Evolutionary conservation across 495 filamentous ascomycete genomes (phyloP).

Genomic region (Immersiella caudata): DNA sequence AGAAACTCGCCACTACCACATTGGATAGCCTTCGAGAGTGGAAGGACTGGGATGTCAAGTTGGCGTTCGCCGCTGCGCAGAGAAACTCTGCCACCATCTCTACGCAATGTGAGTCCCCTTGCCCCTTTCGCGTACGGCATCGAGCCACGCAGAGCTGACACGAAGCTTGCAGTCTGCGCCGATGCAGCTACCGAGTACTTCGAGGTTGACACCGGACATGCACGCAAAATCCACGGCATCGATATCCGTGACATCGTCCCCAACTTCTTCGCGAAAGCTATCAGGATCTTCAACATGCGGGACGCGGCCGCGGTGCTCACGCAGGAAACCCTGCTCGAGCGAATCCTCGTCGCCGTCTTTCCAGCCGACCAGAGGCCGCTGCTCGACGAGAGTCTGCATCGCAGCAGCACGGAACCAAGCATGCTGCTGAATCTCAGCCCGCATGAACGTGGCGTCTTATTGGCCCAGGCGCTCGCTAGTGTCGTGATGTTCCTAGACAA

Average conservation of each 20-base stretch:
- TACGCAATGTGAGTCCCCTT: slow-evolving; percentile 27
- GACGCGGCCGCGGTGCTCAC: slow-evolving; percentile 23
- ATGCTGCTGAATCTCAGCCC: slow-evolving; percentile 31
- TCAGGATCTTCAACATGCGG: slow-evolving; percentile 36
- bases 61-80: slow-evolving; percentile 35
- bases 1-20: slow-evolving; percentile 25
- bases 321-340: slow-evolving; percentile 21
- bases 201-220: slow-evolving; percentile 35
- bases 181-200: slow-evolving; percentile 31
- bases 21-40: slow-evolving; percentile 25
- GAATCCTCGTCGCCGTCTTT: slow-evolving; percentile 29
- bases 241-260: slow-evolving; percentile 37
- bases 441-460: slow-evolving; percentile 37
- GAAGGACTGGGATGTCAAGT: slow-evolving; percentile 26
- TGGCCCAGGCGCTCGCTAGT: slow-evolving; percentile 29
- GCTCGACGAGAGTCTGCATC: slow-evolving; percentile 26
- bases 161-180: slow-evolving; percentile 26
- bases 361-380: slow-evolving; percentile 22
- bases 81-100: slow-evolving; percentile 30
- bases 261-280: slow-evolving; percentile 35
- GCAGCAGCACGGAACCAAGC: slow-evolving; percentile 26
- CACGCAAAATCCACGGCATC: slow-evolving; percentile 34
- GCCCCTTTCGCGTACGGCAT: background rate
- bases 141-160: background rate
- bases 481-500: slow-evolving; percentile 34